phyloP scores from a whole-genome alignment of 2,329 filamentous ascomycete species.

The Exophiala bonariae region DNA sequence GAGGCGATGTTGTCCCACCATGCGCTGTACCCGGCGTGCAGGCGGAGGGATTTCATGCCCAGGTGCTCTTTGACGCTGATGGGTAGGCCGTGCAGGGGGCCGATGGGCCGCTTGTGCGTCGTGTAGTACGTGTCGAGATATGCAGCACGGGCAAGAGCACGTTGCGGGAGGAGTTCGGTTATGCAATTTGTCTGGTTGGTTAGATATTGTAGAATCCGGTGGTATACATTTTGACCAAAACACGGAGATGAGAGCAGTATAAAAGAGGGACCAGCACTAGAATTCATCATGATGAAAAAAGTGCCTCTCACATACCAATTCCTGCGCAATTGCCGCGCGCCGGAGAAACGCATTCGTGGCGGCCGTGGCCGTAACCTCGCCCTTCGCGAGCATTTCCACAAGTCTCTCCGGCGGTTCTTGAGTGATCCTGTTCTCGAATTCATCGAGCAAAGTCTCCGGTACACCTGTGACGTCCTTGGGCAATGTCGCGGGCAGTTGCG shows the following conservation, averaged over 20 bases:
- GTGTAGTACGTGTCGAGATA: conserved; percentile 45
- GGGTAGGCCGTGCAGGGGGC: conserved; percentile 63
- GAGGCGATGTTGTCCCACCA: conserved; percentile 28
- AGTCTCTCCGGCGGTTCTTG: conserved; percentile 46
- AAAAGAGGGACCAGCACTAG: too few relatives aligned
- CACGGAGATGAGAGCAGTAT: too few relatives aligned
- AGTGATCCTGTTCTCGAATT: conserved; percentile 53
- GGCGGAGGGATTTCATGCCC: conserved; percentile 45
- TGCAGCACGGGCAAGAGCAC: conserved; percentile 48
- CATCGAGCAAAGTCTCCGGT: conserved; percentile 46
- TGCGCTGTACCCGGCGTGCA: conserved; percentile 30
- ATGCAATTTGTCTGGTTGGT: conserved; percentile 40
- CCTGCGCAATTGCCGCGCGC: conserved; percentile 51
- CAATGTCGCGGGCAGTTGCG: conserved; percentile 8
- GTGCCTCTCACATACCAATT: conserved; percentile 8
- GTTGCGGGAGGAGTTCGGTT: conserved; percentile 53
- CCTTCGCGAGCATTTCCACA: conserved; percentile 42
- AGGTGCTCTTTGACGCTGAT: conserved; percentile 53
- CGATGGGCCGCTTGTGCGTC: conserved; percentile 37
- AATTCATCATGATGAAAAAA: too few relatives aligned
- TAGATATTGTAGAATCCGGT: conserved; percentile 58
- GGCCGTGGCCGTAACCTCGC: conserved; percentile 42
- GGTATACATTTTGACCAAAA: too few relatives aligned
- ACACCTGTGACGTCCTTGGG: conserved; percentile 41
- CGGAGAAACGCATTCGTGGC: conserved; percentile 57